Base-by-base conservation (phyloP, 805 yeast species). In the Ogataea zsoltii region DNA sequence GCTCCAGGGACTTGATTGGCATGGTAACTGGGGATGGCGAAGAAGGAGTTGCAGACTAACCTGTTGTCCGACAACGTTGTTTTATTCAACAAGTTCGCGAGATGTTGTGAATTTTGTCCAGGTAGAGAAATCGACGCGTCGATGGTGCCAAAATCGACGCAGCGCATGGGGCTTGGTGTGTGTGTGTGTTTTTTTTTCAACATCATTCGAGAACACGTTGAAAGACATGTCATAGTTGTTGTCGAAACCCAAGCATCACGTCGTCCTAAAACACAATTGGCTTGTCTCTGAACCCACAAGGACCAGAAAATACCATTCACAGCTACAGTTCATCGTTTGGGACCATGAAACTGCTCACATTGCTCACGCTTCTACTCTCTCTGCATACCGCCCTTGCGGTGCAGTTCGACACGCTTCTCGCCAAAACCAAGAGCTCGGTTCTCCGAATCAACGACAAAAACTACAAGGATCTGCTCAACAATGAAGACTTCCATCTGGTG, bases 401-500 rank as follows among this genome's bases (percentile, higher is more conserved):
- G 31, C 56, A 51, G 15, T 63, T 48, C 32, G 50, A 51, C 2
- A 46, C 58, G 1, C 46, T 57, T 7, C 14, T 55, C 2, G 19
- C 50, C 15, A 12, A 43, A 12, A 34, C 42, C 29, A 51, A 49
- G 11, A 46, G 40, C 25, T 41, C 44, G 11, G 53, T 51, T 4
- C 33, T 60, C 19, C 51, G 44, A 31, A 41, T 88, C 46, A 80
- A 76, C n/a, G 89, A 83, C 57, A 65, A 65, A 37, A 88, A 82
- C 61, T 86, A 70, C 60, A 73, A 78, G 51, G 65, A 68, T 13
- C 60, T 83, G 16, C 67, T 88, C 44, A 68, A 68, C 19, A 88
- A 88, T 4, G 77, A 76, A 33, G 89, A 88, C 56, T 81, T 79
- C 63, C 75, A 85, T 31, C 60, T 87, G n/a, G 73, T 86, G 11